Conservation (phyloP, 176 grass and related monocot genomes). For the Oryza officinalis region DNA sequence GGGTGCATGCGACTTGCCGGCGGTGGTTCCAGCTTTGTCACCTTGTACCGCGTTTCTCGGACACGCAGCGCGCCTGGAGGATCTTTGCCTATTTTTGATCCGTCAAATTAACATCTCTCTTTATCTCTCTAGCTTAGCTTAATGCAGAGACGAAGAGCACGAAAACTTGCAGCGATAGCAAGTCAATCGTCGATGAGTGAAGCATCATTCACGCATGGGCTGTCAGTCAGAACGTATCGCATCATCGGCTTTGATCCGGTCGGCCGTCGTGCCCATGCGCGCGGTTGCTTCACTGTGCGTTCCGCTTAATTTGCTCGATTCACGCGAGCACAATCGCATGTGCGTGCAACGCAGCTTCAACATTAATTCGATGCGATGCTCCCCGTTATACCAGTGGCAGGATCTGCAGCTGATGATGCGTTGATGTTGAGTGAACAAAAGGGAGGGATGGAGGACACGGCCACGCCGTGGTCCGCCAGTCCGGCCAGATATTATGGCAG, state of each 20-base stretch:
- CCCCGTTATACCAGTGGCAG: too few species aligned
- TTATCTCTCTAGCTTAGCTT: too few species aligned
- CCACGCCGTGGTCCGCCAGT: constrained; percentile 14
- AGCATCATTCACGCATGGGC: not conserved
- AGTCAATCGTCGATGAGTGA: not conserved
- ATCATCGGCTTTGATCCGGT: too few species aligned
- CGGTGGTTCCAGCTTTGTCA: not conserved
- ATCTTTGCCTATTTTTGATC: not conserved
- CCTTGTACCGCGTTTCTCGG: not conserved
- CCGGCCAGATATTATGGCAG: not conserved
- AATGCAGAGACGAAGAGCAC: not conserved
- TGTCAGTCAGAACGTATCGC: too few species aligned
- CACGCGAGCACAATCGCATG: too few species aligned
- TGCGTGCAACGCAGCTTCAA: too few species aligned
- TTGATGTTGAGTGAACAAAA: not conserved
- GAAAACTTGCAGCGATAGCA: too few species aligned
- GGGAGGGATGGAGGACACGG: not conserved
- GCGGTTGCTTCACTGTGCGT: too few species aligned
- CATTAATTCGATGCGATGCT: too few species aligned
- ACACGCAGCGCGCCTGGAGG: not conserved
- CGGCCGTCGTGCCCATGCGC: too few species aligned
- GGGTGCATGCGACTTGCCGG: not conserved
- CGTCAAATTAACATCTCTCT: not conserved
- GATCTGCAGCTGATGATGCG: too few species aligned
- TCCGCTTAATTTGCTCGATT: too few species aligned